Percentiles rank a stretch among this genome's conserved stretches.
Evolutionary conservation across 2,329 filamentous ascomycete genomes (phyloP).

Genomic region (Colletotrichum sidae): DNA sequence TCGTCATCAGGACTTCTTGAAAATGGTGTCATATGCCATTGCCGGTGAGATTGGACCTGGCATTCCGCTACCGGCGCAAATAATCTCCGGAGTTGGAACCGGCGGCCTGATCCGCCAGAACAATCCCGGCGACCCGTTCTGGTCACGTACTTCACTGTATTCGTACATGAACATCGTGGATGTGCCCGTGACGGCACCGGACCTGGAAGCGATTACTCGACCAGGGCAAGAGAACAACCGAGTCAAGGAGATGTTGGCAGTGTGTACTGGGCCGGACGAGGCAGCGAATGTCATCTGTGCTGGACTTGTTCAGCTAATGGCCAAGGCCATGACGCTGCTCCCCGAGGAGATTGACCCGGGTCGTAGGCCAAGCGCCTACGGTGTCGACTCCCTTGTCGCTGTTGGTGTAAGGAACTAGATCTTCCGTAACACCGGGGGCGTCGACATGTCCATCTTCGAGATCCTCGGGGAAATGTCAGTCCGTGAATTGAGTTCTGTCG

Average conservation of each 20-base stretch:
- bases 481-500: constrained; percentile 16
- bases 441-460: constrained; percentile 35
- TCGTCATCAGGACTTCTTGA: constrained; percentile 61
- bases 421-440: constrained; percentile 35
- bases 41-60: constrained; percentile 45
- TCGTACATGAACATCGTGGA: constrained; percentile 61
- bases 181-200: constrained; percentile 48
- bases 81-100: constrained; percentile 65
- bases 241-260: constrained; percentile 48
- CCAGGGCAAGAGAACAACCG: constrained; percentile 25
- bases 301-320: constrained; percentile 54
- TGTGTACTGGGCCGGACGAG: constrained; percentile 46
- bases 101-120: constrained; percentile 66
- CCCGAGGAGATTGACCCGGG: constrained; percentile 57
- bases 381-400: constrained; percentile 64
- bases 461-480: constrained; percentile 33
- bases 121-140: constrained; percentile 64
- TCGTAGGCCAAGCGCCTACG: constrained; percentile 57
- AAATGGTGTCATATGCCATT: constrained; percentile 60
- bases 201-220: not conserved
- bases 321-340: constrained; percentile 58
- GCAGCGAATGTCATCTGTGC: constrained; percentile 47
- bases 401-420: constrained; percentile 45
- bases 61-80: constrained; percentile 54
- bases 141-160: constrained; percentile 63